Percentiles rank a stretch among this genome's conserved stretches.
Conservation (phyloP, 164 flowering plant genomes). For the Liquidambar formosana region DNA sequence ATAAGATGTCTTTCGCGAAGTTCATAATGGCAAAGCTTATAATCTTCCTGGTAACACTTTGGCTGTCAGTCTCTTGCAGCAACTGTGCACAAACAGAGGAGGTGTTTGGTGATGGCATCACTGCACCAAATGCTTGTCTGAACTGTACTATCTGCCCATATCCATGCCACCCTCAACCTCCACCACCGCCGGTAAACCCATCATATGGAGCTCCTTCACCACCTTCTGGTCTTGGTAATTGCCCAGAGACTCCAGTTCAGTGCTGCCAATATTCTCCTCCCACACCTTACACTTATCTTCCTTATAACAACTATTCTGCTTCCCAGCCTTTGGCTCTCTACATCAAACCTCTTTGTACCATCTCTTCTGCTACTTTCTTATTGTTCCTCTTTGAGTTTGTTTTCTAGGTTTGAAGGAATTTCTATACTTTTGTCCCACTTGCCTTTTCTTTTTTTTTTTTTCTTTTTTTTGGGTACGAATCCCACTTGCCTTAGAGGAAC, state of each 20-base stretch:
- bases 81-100: slow-evolving; percentile 3
- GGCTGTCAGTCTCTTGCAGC: slow-evolving; percentile 6
- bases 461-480: too few relatives aligned
- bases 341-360: not conserved
- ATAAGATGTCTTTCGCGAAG: slow-evolving; percentile 11
- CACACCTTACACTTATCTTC: slow-evolving; percentile 5
- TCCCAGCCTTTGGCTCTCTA: slow-evolving; percentile 3
- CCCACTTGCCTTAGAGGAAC: too few relatives aligned
- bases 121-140: not conserved
- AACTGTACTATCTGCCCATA: slow-evolving; percentile 15
- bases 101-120: slow-evolving; percentile 1
- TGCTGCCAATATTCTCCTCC: slow-evolving; percentile 18
- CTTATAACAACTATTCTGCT: slow-evolving; percentile 19
- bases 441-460: too few relatives aligned
- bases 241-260: slow-evolving; percentile 5
- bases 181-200: slow-evolving; percentile 12
- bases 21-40: slow-evolving; percentile 1
- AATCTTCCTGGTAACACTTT: slow-evolving; percentile 10
- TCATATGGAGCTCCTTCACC: slow-evolving; percentile 15
- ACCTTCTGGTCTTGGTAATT: not conserved
- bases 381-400: not conserved
- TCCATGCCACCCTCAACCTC: slow-evolving; percentile 12
- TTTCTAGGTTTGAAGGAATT: not conserved
- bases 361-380: not conserved
- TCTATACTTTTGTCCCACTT: too few relatives aligned